phyloP scores from a whole-genome alignment of 2,329 filamentous ascomycete species.

The Celoporthe dispersa region DNA sequence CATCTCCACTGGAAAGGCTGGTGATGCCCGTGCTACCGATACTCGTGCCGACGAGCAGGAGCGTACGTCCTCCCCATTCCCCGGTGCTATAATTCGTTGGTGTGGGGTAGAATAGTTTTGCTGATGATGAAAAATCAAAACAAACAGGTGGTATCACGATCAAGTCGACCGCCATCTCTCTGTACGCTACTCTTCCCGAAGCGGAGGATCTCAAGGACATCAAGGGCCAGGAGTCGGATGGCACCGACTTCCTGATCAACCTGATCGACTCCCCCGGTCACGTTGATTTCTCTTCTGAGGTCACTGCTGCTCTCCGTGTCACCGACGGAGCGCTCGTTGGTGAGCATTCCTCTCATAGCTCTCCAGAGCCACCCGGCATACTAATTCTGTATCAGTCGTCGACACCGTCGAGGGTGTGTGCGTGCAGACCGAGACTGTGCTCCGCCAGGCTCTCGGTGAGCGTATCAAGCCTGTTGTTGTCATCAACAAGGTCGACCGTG shows the following conservation, averaged over 20 bases:
- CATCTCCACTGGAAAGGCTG: conserved; percentile 96
- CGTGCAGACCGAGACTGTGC: conserved; percentile 99
- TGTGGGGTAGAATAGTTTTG: conserved; percentile 5
- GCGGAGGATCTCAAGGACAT: conserved; percentile 95
- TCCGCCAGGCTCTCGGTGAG: conserved; percentile 98
- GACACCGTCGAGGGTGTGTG: conserved; percentile 99
- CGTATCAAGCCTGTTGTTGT: conserved; percentile 99
- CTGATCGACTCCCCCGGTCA: conserved; percentile 99
- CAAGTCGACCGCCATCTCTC: conserved; percentile 99
- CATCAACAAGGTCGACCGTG: conserved; percentile 99
- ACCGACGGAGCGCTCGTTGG: conserved; percentile 95
- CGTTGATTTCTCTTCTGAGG: conserved; percentile 99
- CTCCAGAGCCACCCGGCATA: background rate
- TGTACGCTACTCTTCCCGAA: conserved; percentile 83
- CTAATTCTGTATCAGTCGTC: conserved; percentile 64
- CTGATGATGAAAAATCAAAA: conserved; percentile 12
- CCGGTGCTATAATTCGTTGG: no score
- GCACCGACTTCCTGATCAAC: conserved; percentile 99
- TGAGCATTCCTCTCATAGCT: background rate
- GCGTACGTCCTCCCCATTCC: conserved; percentile 49
- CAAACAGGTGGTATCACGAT: conserved; percentile 83
- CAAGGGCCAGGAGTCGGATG: conserved; percentile 81
- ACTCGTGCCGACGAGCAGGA: conserved; percentile 98
- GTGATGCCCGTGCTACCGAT: conserved; percentile 94
- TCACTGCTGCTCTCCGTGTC: conserved; percentile 99